Base-by-base conservation (phyloP, 768 basidiomycete genomes). In the Tylopilus vinaceipallidus region DNA sequence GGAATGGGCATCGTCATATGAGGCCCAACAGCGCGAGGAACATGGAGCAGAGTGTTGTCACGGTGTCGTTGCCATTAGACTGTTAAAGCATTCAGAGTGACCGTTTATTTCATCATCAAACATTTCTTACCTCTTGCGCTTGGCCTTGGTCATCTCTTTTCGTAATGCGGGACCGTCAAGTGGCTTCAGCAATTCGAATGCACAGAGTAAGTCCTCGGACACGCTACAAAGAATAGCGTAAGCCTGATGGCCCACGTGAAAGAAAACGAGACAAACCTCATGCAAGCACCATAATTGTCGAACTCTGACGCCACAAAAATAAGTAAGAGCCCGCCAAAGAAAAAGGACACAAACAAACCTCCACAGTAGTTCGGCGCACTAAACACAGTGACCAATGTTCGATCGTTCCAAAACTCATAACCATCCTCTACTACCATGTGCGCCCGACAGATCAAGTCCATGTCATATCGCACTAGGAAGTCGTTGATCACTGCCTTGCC, bases 341-440 rank as follows among this genome's bases (percentile, higher is more conserved):
- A 32, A 19, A 41, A 54, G 32, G 24, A 50, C 17, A n/a, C 42
- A 19, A 33, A 78, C 89, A 71, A 59, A 95, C 94, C 91, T 70
- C 91, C 92, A 64, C 92, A 94, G 60, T 93, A 94, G 62, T 97
- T 97, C 19, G 97, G 97, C 41, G 97, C 97, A 60, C 93, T 95
- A 72, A 99, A 99, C 47, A 99, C 94, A 1, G 97, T 99, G 45
- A 99, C 97, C 58, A 99, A 73, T 41, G 97, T 98, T 58, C 97
- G 82, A 63, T 99, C 97, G 61, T 98, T 98, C 91, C 97, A 99
- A 66, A 99, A 99, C 74, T 99, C 97, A 65, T 98, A 98, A 8
- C 95, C 95, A 63, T 95, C 92, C 68, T 99, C 97, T 54, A 99
- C 97, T 38, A 99, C 97, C 97, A 98, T 98, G 72, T 99, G 97